These are phyloP conservation scores for Biscutella auriculata DNA, from an alignment of 441 rosid species.

Conservation along the genomic window DNA sequence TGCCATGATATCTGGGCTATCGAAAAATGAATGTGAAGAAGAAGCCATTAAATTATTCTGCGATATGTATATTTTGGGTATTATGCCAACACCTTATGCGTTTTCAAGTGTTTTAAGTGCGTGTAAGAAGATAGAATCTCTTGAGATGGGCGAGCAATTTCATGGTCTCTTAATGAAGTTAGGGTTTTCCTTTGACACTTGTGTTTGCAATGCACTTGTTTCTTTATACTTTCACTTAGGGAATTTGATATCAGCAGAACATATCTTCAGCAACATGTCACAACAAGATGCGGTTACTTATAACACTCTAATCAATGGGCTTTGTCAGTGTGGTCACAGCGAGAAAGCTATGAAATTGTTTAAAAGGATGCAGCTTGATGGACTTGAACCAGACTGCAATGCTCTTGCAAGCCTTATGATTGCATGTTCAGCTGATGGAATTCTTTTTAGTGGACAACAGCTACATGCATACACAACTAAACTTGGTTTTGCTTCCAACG, in stretches of 20 bases:
- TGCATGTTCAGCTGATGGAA: constrained; percentile 50
- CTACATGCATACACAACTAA: constrained; percentile 64
- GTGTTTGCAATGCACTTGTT: constrained; percentile 75
- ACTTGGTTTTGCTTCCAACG: constrained; percentile 48
- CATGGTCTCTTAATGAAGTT: constrained; percentile 58
- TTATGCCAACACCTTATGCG: constrained; percentile 57
- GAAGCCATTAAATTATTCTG: constrained; percentile 52
- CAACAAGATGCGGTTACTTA: constrained; percentile 67
- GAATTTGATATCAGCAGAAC: constrained; percentile 49
- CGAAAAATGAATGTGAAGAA: constrained; percentile 48
- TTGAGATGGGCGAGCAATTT: constrained; percentile 56
- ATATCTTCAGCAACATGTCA: constrained; percentile 50
- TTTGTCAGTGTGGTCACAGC: constrained; percentile 52
- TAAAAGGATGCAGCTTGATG: constrained; percentile 61
- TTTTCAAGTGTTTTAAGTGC: constrained; percentile 82
- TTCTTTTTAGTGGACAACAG: constrained; percentile 45
- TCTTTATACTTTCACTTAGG: constrained; percentile 57
- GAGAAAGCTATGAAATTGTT: constrained; percentile 59
- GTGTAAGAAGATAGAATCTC: constrained; percentile 47
- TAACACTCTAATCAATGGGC: constrained; percentile 76
- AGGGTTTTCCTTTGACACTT: constrained; percentile 60
- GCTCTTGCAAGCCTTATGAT: constrained; percentile 73
- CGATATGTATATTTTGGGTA: constrained; percentile 47
- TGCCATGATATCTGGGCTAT: constrained; percentile 68
- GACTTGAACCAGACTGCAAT: constrained; percentile 61